Conservation (phyloP, 2,329 filamentous ascomycete genomes). For the Gaeumannomyces sp. region DNA sequence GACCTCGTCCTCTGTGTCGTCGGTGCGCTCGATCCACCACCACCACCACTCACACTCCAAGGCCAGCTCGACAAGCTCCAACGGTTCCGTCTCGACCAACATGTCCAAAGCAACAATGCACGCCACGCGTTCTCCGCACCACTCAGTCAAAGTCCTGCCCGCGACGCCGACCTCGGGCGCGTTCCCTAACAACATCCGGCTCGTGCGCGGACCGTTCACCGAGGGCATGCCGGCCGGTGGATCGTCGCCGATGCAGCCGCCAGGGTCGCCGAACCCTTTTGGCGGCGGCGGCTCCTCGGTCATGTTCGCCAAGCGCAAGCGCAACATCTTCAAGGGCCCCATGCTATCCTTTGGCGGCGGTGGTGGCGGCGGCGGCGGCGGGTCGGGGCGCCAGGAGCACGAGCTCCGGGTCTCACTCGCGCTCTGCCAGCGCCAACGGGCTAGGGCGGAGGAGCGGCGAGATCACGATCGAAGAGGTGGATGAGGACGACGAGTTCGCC, state of each 20-base stretch:
- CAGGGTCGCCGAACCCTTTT: conserved; percentile 49
- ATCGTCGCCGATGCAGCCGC: conserved; percentile 30
- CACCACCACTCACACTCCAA: conserved; percentile 86
- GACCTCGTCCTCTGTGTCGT: conserved; percentile 91
- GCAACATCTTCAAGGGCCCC: conserved; percentile 76
- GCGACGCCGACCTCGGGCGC: conserved; percentile 63
- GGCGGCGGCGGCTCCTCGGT: conserved; percentile 42
- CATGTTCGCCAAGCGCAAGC: conserved; percentile 75
- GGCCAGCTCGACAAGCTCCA: conserved; percentile 85
- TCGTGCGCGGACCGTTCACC: conserved; percentile 62
- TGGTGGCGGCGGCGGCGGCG: conserved; percentile 24
- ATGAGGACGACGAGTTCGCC: conserved; percentile 36
- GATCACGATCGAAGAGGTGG: conserved; percentile 65
- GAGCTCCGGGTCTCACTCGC: conserved; percentile 37
- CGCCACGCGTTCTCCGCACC: conserved; percentile 69
- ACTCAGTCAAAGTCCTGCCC: conserved; percentile 91
- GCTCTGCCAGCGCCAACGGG: conserved; percentile 54
- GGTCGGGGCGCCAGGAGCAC: conserved; percentile 32
- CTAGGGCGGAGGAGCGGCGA: conserved; percentile 65
- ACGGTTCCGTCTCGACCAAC: conserved; percentile 62
- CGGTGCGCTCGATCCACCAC: conserved; percentile 84
- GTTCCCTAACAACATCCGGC: conserved; percentile 80
- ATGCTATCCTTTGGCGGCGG: conserved; percentile 49
- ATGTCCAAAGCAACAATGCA: conserved; percentile 61
- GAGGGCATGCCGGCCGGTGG: conserved; percentile 47